Conservation (phyloP, 2,329 filamentous ascomycete genomes). For the Pseudopyricularia cyperi region DNA sequence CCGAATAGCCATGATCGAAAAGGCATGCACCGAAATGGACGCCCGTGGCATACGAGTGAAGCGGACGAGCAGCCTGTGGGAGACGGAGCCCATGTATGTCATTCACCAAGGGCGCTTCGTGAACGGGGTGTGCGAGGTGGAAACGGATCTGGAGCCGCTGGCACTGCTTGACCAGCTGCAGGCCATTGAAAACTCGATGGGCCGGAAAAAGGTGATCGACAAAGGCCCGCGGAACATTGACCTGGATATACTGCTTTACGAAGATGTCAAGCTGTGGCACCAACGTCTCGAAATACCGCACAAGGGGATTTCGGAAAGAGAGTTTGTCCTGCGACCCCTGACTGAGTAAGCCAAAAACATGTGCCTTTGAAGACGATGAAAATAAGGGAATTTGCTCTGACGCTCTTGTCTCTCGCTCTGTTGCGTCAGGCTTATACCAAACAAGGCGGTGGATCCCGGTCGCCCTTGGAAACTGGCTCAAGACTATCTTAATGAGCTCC, state of each 20-base stretch:
- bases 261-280: slow-evolving; percentile 48
- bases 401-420: slow-evolving; percentile 5
- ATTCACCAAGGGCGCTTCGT: slow-evolving; percentile 77
- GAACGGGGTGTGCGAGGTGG: slow-evolving; percentile 86
- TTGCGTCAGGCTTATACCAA: slow-evolving; percentile 36
- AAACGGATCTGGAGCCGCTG: slow-evolving; percentile 64
- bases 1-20: slow-evolving; percentile 71
- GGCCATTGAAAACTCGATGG: slow-evolving; percentile 66
- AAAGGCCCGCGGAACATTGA: slow-evolving; percentile 95
- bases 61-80: slow-evolving; percentile 79
- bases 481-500: slow-evolving; percentile 48
- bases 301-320: slow-evolving; percentile 70
- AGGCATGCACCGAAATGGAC: slow-evolving; percentile 68
- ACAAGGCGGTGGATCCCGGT: slow-evolving; percentile 34
- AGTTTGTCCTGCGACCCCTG: slow-evolving; percentile 84
- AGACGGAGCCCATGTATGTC: slow-evolving; percentile 96
- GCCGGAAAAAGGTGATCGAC: slow-evolving; percentile 72
- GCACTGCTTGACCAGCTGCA: slow-evolving; percentile 71
- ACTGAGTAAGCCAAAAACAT: slow-evolving; percentile 54
- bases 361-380: not conserved
- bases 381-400: not conserved
- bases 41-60: slow-evolving; percentile 57
- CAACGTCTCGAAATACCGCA: slow-evolving; percentile 77
- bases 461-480: slow-evolving; percentile 48
- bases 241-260: slow-evolving; percentile 81